Evolutionary conservation across 495 filamentous ascomycete genomes (phyloP), one percentile per base, ranked within the genome.

Genomic region (Apiosordaria backusii): DNA sequence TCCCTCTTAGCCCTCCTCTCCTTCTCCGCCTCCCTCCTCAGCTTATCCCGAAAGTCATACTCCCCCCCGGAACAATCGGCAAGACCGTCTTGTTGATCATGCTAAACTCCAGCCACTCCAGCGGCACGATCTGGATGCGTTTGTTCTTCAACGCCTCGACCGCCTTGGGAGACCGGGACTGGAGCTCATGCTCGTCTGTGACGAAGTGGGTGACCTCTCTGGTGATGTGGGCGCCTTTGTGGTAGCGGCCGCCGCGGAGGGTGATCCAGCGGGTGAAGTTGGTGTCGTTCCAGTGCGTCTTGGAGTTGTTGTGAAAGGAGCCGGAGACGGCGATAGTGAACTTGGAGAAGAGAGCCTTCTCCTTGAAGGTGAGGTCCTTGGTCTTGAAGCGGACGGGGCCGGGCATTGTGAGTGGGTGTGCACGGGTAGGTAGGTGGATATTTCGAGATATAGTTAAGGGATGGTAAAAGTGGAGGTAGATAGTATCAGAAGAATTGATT

Each of bases 41-140:
- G 23, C 27, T 4, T n/a, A 4, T 35, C 27, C 16, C 59, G 25
- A 4, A 61, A 40, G 5, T 25, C 27, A 23, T 61, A 61, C 59
- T 61, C 59, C 25, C 27, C 26, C 35, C 35, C 35, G 10, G 10
- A 7, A 9, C 35, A 4, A 45, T n/a, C 15, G 29, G 59, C 10
- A 61, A 27, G 3, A 61, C 59, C 59, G n/a, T 61, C 29, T 19
- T 61, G 13, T 61, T 35, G 13, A 61, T 61, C 59, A 61, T 61
- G 59, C 25, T 35, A 27, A 61, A 61, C 59, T 61, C 59, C 15
- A 61, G 24, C 59, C 59, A 61, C 27, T 61, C 59, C 25, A 61
- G 9, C 10, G 59, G 25, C 2, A 61, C 59, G 24, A 61, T 45
- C 25, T 61, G 24, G 18, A 61, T 61, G 19, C 59, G 2, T 5